Evolutionary conservation across 306 rosid species (phyloP).

Genomic region (Quercus rubra): DNA sequence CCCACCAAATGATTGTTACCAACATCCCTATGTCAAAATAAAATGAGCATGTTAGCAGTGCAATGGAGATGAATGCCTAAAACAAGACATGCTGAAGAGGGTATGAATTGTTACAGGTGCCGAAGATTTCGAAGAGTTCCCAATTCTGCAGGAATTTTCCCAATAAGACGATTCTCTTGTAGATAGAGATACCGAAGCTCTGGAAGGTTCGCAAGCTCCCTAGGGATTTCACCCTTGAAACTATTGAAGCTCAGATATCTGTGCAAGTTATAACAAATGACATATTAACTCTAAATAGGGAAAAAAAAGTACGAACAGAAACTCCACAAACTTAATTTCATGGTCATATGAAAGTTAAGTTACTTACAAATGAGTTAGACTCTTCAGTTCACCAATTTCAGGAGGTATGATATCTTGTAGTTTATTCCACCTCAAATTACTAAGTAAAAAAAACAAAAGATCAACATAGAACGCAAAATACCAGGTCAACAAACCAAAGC

Average conservation of each 20-base stretch:
- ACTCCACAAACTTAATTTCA: not conserved
- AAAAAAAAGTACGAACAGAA: not conserved
- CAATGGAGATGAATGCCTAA: slow-evolving; percentile 6
- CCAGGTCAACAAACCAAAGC: not conserved
- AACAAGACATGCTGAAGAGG: slow-evolving; percentile 2
- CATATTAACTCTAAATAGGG: not conserved
- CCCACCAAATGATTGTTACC: slow-evolving; percentile 99
- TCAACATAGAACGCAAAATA: not conserved
- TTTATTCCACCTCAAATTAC: slow-evolving; percentile 99
- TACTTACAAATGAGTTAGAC: slow-evolving; percentile 93
- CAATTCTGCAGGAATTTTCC: slow-evolving; percentile 86
- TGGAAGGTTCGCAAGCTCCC: slow-evolving; percentile 89
- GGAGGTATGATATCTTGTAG: slow-evolving; percentile 94
- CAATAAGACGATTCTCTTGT: slow-evolving; percentile 84
- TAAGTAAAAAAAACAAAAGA: slow-evolving; percentile 23
- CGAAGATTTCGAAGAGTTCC: slow-evolving; percentile 93
- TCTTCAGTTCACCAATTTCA: slow-evolving; percentile 93
- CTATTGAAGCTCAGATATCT: slow-evolving; percentile 95
- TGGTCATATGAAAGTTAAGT: slow-evolving; percentile 7
- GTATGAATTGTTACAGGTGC: slow-evolving; percentile 58
- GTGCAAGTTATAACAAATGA: slow-evolving; percentile 12
- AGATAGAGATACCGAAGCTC: slow-evolving; percentile 91
- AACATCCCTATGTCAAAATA: slow-evolving; percentile 62
- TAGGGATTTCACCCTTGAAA: slow-evolving; percentile 96
- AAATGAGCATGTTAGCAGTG: slow-evolving; percentile 9